A percentile compares a stretch with the other conserved stretches of the same genome.
Conservation (phyloP, 805 yeast species). For the Zygotorulaspora danielsina region DNA sequence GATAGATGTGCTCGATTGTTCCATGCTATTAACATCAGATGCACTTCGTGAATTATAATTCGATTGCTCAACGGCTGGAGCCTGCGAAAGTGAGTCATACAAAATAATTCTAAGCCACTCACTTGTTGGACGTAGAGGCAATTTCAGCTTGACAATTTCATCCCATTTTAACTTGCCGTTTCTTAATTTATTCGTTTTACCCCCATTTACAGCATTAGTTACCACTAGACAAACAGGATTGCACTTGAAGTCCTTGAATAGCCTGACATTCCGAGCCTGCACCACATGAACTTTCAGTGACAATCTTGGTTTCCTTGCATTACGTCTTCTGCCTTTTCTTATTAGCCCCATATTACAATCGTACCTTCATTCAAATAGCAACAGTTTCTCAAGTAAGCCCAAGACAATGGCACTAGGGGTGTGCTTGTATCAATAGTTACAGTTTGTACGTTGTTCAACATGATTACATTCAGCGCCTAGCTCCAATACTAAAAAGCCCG, state of each 20-base stretch:
- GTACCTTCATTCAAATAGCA: neutral
- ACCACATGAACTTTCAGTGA: constrained; percentile 22
- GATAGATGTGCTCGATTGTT: neutral
- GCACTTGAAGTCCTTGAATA: constrained; percentile 26
- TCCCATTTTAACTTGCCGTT: constrained; percentile 27
- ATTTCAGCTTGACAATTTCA: constrained; percentile 25
- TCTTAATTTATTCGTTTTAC: constrained; percentile 23
- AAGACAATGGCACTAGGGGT: neutral
- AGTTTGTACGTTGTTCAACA: too few species aligned
- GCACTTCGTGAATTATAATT: constrained; percentile 1
- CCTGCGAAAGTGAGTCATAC: constrained; percentile 27
- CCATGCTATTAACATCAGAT: constrained; percentile 4
- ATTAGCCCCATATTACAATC: constrained; percentile 17
- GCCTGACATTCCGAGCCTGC: constrained; percentile 24
- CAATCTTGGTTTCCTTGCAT: constrained; percentile 14
- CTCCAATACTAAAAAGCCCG: neutral
- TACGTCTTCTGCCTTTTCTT: constrained; percentile 15
- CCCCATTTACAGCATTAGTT: constrained; percentile 25
- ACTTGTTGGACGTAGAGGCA: constrained; percentile 28
- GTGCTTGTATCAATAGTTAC: too few species aligned
- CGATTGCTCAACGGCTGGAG: constrained; percentile 5
- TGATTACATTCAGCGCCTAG: neutral
- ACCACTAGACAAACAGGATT: constrained; percentile 31
- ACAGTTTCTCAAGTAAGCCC: neutral
- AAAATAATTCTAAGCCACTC: constrained; percentile 30